These are phyloP conservation scores for Calamus simplicifolius DNA, from an alignment of 176 grass and related monocot species.

Conservation along the genomic window DNA sequence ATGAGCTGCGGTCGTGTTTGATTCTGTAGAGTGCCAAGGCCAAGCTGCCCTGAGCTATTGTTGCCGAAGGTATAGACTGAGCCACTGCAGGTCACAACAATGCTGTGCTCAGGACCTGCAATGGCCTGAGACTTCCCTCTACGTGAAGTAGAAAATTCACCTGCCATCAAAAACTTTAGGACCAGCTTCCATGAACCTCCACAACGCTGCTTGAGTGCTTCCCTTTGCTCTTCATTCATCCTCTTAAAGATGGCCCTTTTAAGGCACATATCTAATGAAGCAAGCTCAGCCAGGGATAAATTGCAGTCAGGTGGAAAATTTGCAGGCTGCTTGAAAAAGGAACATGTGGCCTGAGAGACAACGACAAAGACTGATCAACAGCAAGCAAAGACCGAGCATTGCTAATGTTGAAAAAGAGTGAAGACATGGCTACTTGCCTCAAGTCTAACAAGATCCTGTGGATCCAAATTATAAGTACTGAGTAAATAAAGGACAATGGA, in stretches of 20 bases:
- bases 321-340: conserved; percentile 81
- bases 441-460: conserved; percentile 72
- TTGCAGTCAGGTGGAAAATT: conserved; percentile 68
- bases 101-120: conserved; percentile 74
- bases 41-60: conserved; percentile 82
- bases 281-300: conserved; percentile 69
- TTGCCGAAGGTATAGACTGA: conserved; percentile 65
- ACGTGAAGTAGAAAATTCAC: conserved; percentile 52
- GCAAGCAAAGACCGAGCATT: conserved; percentile 28
- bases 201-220: conserved; percentile 56
- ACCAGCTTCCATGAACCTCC: conserved; percentile 82
- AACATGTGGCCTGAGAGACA: conserved; percentile 66
- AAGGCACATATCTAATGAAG: conserved; percentile 78
- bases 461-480: conserved; percentile 48
- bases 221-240: conserved; percentile 37
- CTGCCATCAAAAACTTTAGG: conserved; percentile 70
- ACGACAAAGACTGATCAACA: conserved; percentile 41
- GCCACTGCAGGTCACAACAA: conserved; percentile 55
- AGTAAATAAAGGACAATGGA: conserved; percentile 83
- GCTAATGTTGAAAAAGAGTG: conserved; percentile 31
- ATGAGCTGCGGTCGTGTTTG: conserved; percentile 62
- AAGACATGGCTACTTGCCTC: conserved; percentile 63
- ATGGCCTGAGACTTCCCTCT: conserved; percentile 78
- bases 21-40: conserved; percentile 64
- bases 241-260: conserved; percentile 76